Evolutionary conservation across 2,329 filamentous ascomycete genomes (phyloP), one percentile per base, ranked within the genome.

Genomic region (Chalaropsis thielavioides): DNA sequence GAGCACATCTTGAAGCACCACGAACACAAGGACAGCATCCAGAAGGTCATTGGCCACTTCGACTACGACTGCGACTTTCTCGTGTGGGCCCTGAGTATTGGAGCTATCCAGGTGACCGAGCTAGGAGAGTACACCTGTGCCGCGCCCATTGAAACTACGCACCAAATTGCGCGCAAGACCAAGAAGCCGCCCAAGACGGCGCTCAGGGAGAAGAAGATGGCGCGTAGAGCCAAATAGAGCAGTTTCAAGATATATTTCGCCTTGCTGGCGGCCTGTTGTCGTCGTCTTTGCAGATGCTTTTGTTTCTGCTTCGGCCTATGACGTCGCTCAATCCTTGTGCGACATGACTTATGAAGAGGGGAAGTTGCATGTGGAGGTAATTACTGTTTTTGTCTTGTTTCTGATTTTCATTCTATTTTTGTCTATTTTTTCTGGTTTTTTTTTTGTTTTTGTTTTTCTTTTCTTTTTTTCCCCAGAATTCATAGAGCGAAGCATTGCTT

Each of bases 1-100:
- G 92, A 96, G 73, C 92, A 96, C 74, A 83, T 95, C 2, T 90
- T 89, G 0, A 80, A 83, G 66, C 92, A 96, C 73, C 79, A 92
- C 58, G 90, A 94, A 73, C 77, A 76, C 38, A 74, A 72, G 1
- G 74, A 63, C 8, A 31, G 10, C 4, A 15, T 31, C n/a, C 15
- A 35, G 3, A 10, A 38, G 8, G 11, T n/a, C 13, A 62, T 49
- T 19, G 62, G 59, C 10, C 5, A 56, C 8, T 3, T 31, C 1
- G 4, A 1, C 27, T 8, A 44, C 1, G 62, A 64, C 40, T 4
- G 1, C 5, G 40, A 40, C 1, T 67, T 67, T n/a, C 8, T 62
- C 1, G 3, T 35, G 5, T 67, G 62, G 62, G 63, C 46, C 2
- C 15, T 38, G 13, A 5, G 6, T 0, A 64, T 64, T 44, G 4